These are phyloP conservation scores for Aspergillus persii DNA, from an alignment of 2,329 filamentous ascomycete genomes.

Conservation along the genomic window DNA sequence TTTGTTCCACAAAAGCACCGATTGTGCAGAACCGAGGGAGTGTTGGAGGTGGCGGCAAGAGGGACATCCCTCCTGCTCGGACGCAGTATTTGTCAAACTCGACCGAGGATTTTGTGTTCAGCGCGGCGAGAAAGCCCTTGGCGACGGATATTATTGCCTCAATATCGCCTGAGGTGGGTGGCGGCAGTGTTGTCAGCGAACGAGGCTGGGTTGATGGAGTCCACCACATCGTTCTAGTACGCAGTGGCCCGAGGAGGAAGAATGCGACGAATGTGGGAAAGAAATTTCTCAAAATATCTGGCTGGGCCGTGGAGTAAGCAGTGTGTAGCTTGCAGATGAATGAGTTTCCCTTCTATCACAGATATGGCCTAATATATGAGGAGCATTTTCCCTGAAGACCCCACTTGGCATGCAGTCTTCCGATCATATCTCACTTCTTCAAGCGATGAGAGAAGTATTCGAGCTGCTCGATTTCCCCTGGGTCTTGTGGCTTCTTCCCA, in stretches of 20 bases:
- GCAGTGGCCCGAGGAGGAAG: not conserved
- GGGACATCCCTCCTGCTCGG: conserved; percentile 33
- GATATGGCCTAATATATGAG: not conserved
- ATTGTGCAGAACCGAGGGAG: conserved; percentile 36
- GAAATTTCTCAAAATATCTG: not conserved
- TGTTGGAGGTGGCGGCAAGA: conserved; percentile 30
- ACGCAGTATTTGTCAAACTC: conserved; percentile 37
- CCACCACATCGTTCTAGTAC: conserved; percentile 16
- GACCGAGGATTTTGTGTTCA: conserved; percentile 28
- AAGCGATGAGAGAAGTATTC: not conserved
- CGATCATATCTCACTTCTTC: not conserved
- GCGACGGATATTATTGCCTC: conserved; percentile 27
- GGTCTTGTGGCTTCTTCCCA: not conserved
- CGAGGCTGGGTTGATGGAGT: conserved; percentile 5
- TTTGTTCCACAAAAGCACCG: conserved; percentile 34
- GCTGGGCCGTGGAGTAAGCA: not conserved
- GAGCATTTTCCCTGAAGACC: not conserved
- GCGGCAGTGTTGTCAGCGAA: not conserved
- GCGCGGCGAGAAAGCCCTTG: conserved; percentile 30
- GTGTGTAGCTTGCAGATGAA: not conserved
- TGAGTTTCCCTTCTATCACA: not conserved
- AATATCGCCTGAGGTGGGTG: conserved; percentile 13
- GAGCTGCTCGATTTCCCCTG: not conserved
- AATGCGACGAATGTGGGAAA: not conserved
- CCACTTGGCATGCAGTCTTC: not conserved